Base-by-base conservation (phyloP, 257 asterid genomes). In the Salvia splendens region DNA sequence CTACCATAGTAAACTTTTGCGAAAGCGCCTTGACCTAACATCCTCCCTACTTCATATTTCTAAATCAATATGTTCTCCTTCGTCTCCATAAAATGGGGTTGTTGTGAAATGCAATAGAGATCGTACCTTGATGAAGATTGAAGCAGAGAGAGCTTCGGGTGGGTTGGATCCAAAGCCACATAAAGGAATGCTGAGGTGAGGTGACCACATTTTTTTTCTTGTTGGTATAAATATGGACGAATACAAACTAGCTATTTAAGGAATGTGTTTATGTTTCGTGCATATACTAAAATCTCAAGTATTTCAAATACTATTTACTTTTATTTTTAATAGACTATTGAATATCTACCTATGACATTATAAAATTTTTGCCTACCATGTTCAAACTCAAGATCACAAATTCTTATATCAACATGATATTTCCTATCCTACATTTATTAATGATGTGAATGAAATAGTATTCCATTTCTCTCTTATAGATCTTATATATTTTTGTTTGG, bases 1-100 rank as follows among this genome's bases (percentile, higher is more conserved):
- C n/a, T n/a, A 35, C 90, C 97, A 49, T 84, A 69, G 80, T 87
- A 90, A 53, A 90, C 97, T 68, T 87, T 90, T 49, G 92, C 97
- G 43, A 90, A 90, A 32, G 79, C 81, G 49, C 97, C 97, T 81
- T 88, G 89, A 41, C 95, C 97, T 64, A 90, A 75, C 77, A 87
- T 70, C 75, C 90, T 90, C 73, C 97, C 97, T n/a, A 86, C 71
- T 24, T 87, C 95, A 35, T 86, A 90, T 71, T 81, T 90, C 75
- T 83, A 68, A 96, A 83, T 87, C 78, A 90, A 74, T 36, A 84
- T 46, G 62, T 80, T 87, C 24, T 84, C 79, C 69, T 83, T 85
- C 5, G 58, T 82, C 68, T 76, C 88, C 95, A 86, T 63, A 5
- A 47, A 74, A 65, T 56, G 14, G 32, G 62, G 28, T 65, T 40